A percentile compares a stretch with the other conserved stretches of the same genome.
Conservation (phyloP, 306 rosid genomes). For the Vigna angularis region DNA sequence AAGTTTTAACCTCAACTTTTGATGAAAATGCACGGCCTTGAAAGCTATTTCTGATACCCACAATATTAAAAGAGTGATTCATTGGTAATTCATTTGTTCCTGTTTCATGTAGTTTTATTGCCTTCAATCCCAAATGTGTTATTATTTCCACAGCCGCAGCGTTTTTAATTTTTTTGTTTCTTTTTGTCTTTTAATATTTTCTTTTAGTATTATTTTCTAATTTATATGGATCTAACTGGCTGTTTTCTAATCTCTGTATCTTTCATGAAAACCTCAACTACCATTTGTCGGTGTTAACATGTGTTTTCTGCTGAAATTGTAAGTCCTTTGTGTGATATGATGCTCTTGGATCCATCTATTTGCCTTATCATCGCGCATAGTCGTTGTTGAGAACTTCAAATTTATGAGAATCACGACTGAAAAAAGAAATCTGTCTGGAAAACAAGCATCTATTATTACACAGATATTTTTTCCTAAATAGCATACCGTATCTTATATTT, state of each 20-base stretch:
- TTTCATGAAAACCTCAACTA: background rate
- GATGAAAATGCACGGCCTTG: slow-evolving; percentile 47
- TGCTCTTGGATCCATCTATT: background rate
- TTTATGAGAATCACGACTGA: background rate
- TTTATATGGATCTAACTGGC: background rate
- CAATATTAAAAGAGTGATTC: background rate
- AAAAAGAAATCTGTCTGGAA: background rate
- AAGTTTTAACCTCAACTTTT: slow-evolving; percentile 28
- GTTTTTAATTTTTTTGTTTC: background rate
- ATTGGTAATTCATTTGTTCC: background rate
- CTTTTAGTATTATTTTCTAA: background rate
- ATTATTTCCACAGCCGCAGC: background rate
- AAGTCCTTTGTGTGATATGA: background rate
- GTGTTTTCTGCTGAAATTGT: background rate
- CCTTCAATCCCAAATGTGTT: background rate
- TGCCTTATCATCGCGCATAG: background rate
- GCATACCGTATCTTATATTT: too few species aligned
- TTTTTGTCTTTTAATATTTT: background rate
- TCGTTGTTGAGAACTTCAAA: background rate
- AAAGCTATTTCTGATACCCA: slow-evolving; percentile 43
- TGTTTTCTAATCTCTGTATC: background rate
- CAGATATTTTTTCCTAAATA: too few species aligned
- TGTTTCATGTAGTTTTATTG: background rate
- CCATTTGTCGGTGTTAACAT: background rate
- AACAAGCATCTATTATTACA: background rate